Evolutionary conservation across 2,329 filamentous ascomycete species (phyloP).

Genomic region (Nothomitra cinnamomea): DNA sequence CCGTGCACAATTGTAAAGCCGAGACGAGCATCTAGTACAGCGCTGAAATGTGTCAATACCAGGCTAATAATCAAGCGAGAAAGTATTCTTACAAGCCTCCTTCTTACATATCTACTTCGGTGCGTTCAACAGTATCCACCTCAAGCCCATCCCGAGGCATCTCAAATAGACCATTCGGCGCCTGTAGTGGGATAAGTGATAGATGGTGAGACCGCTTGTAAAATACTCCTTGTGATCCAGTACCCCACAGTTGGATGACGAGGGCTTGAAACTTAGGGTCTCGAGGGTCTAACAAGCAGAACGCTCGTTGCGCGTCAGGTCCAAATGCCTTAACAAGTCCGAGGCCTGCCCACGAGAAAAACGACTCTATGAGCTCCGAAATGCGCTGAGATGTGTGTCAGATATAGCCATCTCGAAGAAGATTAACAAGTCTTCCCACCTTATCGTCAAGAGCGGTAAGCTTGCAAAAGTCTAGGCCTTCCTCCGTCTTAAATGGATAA

Average conservation of each 20-base stretch:
- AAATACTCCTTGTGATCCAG: not conserved
- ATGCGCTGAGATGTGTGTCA: not conserved
- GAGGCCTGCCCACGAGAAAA: not conserved
- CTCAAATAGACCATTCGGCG: not conserved
- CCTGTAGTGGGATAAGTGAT: not conserved
- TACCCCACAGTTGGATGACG: not conserved
- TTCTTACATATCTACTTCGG: not conserved
- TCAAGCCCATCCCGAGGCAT: not conserved
- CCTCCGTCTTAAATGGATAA: not conserved
- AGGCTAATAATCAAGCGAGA: not conserved
- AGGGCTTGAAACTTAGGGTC: not conserved
- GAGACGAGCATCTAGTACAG: not conserved
- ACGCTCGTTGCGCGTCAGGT: not conserved
- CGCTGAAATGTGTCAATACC: not conserved
- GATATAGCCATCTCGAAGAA: not conserved
- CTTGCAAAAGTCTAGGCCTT: not conserved
- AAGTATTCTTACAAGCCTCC: not conserved
- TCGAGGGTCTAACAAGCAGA: not conserved
- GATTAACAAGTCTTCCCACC: not conserved
- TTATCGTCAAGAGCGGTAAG: not conserved
- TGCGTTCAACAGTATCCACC: not conserved
- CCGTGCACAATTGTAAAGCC: constrained; percentile 1
- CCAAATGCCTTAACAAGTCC: not conserved
- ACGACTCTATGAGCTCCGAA: not conserved
- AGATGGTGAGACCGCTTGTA: not conserved